These are phyloP conservation scores for Populus euphratica DNA, from an alignment of 345 rosid genomes.

Conservation along the genomic window DNA sequence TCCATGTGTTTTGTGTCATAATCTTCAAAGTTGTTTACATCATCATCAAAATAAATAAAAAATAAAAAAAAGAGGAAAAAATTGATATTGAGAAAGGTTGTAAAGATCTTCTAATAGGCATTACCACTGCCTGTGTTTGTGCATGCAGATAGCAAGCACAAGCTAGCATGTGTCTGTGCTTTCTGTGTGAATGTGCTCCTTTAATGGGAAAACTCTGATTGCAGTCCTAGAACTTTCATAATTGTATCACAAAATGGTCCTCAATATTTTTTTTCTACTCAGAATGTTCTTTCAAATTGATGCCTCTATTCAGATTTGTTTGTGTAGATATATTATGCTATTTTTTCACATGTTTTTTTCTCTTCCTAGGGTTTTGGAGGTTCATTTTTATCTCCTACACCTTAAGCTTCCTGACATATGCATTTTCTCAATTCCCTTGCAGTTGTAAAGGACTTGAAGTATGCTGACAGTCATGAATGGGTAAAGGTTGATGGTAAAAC, in stretches of 20 bases:
- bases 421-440: constrained; percentile 15
- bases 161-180: not conserved
- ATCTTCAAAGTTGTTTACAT: not conserved
- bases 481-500: constrained; percentile 71
- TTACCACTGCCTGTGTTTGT: not conserved
- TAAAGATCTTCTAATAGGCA: not conserved
- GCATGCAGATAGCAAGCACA: no score
- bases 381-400: not conserved
- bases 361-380: not conserved
- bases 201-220: no score
- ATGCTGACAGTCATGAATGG: constrained; percentile 92
- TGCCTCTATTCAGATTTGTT: not conserved
- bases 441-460: constrained; percentile 81
- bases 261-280: no score
- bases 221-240: not conserved
- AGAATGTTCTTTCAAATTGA: not conserved
- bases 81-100: not conserved
- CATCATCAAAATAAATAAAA: not conserved
- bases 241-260: not conserved
- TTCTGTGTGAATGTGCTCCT: not conserved
- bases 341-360: not conserved
- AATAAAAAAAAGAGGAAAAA: not conserved
- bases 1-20: not conserved
- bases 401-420: not conserved
- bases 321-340: not conserved